Base-by-base conservation (phyloP, 148 eudicot species). In the Chenopodium formosanum region DNA sequence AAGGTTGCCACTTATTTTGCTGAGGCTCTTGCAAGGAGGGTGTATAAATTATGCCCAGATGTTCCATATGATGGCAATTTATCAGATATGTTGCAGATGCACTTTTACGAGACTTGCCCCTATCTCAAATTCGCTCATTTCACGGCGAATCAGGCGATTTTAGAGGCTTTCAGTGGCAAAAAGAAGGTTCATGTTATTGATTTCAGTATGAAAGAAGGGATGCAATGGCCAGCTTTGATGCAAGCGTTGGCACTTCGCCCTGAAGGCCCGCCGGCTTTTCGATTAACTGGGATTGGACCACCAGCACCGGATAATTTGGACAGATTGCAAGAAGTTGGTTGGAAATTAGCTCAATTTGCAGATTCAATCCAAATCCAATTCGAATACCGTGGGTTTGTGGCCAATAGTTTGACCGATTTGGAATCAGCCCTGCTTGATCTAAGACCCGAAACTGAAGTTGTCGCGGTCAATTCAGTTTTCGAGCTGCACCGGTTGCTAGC, bases 181-280 rank as follows among this genome's bases (percentile, higher is more conserved):
- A 75, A 40, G 4, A 73, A 83, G 9, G 97, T 95, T 20, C 98
- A 95, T 67, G 97, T 95, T 0, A 86, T 95, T 65, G 98, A 95
- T 89, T 95, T 93, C 63, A 88, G 97, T 52, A 83, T 95, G 87
- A 95, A 91, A 5, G 94, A 95, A 72, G 98, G 98, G 73, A 91
- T 93, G 97, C 98, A 95, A 66, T 95, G 98, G 98, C 98, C 98
- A 9, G 91, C 92, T 12, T 82, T 95, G 46, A 82, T 95, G 90
- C 98, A 95, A 50, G 97, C 97, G 0, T 78, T 95, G 0, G 98
- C 98, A 0, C 76, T 92, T 1, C 86, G 97, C 1, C 88, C 91
- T 2, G 98, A 94, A 4, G 97, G 97, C 0, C 97, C 97, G 0
- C 98, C 98, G 2, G 77, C 87, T 3, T 92, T 95, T 12, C 78